phyloP scores from a whole-genome alignment of 179 eudicot genomes.

The Amaranthus tricolor region DNA sequence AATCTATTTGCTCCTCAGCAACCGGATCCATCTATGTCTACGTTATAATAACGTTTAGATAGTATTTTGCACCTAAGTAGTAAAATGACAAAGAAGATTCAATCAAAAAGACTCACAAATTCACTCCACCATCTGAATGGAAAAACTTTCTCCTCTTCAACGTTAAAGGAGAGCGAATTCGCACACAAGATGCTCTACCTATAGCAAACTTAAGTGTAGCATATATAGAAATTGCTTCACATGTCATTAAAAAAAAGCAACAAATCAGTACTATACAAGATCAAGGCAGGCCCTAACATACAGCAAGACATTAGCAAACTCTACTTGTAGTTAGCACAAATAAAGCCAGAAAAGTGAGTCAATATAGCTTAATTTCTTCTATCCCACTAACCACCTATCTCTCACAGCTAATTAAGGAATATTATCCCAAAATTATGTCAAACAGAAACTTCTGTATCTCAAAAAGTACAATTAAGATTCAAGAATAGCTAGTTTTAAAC shows the following conservation, averaged over 20 bases:
- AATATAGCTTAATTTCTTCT: neutral
- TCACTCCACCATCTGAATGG: neutral
- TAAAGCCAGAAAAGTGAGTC: neutral
- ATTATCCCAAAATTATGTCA: neutral
- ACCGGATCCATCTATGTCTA: slow-evolving; percentile 52
- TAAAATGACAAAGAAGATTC: neutral
- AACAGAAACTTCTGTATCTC: neutral
- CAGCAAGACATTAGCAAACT: neutral
- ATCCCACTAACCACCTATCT: neutral
- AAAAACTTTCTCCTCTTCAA: neutral
- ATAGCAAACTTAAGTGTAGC: neutral
- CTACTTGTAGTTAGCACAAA: neutral
- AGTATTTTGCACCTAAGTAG: slow-evolving; percentile 21
- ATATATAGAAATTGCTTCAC: neutral
- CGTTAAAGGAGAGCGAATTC: neutral
- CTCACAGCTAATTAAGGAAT: neutral
- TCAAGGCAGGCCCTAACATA: neutral
- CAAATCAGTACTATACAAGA: slow-evolving; percentile 7
- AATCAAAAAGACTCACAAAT: slow-evolving; percentile 11
- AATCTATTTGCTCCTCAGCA: slow-evolving; percentile 70
- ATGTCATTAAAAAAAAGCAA: neutral
- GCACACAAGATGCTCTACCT: neutral
- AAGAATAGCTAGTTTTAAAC: neutral
- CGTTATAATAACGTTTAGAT: neutral
- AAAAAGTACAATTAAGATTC: neutral